Percentiles rank a stretch among this genome's conserved stretches.
phyloP scores from a whole-genome alignment of 495 filamentous ascomycete genomes.

The Neurospora tetrasperma region DNA sequence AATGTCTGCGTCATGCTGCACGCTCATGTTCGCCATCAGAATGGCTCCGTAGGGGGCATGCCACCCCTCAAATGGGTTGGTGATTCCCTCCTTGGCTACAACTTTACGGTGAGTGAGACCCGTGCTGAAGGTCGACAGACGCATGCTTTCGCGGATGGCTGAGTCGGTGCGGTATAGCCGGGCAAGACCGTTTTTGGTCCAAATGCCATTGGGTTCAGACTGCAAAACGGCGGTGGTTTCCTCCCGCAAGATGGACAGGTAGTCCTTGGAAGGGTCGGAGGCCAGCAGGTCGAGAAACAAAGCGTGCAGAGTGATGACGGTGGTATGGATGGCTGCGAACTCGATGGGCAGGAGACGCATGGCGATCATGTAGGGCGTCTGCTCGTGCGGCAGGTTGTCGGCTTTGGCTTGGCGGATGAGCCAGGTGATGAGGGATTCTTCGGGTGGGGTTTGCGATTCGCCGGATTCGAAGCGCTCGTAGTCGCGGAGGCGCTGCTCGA shows the following conservation, averaged over 20 bases:
- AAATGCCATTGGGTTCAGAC: slow-evolving; percentile 21
- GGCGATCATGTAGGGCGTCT: slow-evolving; percentile 14
- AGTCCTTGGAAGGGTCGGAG: slow-evolving; percentile 19
- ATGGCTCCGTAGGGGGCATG: slow-evolving; percentile 21
- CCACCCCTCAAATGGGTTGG: slow-evolving; percentile 24
- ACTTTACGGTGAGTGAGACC: slow-evolving; percentile 27
- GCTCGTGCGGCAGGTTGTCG: slow-evolving; percentile 15
- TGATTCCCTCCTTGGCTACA: slow-evolving; percentile 22
- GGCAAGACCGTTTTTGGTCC: slow-evolving; percentile 30
- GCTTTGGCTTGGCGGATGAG: slow-evolving; percentile 23
- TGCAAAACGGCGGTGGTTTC: slow-evolving; percentile 22
- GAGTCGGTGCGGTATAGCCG: slow-evolving; percentile 22
- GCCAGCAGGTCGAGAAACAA: slow-evolving; percentile 34
- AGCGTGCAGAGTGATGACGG: slow-evolving; percentile 31
- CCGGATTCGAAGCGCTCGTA: slow-evolving; percentile 15
- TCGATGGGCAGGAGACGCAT: slow-evolving; percentile 31
- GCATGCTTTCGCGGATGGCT: slow-evolving; percentile 29
- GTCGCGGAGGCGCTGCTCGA: slow-evolving; percentile 21
- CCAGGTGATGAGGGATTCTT: slow-evolving; percentile 30
- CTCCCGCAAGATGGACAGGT: slow-evolving; percentile 25
- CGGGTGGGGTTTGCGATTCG: slow-evolving; percentile 2
- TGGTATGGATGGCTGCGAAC: slow-evolving; percentile 40
- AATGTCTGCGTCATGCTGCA: slow-evolving; percentile 23
- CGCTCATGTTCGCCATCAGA: slow-evolving; percentile 22
- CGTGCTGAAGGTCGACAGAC: slow-evolving; percentile 21